These are phyloP conservation scores for Nigrospora oryzae DNA, from an alignment of 2,329 filamentous ascomycete genomes.

Conservation along the genomic window DNA sequence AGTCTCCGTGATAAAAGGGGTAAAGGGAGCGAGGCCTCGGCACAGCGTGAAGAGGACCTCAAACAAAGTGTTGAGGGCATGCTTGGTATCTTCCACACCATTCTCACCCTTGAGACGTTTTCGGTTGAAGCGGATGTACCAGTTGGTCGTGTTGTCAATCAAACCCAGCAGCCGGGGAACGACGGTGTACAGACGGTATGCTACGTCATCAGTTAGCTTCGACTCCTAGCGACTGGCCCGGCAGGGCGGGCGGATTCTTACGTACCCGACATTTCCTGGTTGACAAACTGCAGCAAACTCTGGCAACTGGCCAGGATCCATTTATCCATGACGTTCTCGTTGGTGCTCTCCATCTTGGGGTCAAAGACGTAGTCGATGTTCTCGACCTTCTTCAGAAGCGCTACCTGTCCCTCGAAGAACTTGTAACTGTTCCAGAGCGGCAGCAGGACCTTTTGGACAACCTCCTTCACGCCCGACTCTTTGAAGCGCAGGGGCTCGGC, in stretches of 20 bases:
- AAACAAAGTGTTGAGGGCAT: conserved; percentile 89
- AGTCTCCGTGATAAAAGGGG: conserved; percentile 88
- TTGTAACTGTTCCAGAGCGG: conserved; percentile 96
- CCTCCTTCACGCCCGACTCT: conserved; percentile 86
- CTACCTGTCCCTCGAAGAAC: conserved; percentile 86
- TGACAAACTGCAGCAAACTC: conserved; percentile 83
- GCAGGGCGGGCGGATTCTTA: conserved; percentile 4
- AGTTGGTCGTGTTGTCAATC: conserved; percentile 96
- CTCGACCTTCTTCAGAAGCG: conserved; percentile 78
- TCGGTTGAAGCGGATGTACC: conserved; percentile 67
- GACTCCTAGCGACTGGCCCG: neutral
- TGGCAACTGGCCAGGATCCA: conserved; percentile 94
- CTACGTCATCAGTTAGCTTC: conserved; percentile 23
- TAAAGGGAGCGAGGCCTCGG: conserved; percentile 85
- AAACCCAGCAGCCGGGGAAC: conserved; percentile 74
- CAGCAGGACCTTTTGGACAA: conserved; percentile 82
- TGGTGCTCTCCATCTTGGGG: conserved; percentile 63
- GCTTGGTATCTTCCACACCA: conserved; percentile 75
- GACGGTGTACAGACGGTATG: conserved; percentile 80
- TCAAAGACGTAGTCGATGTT: conserved; percentile 72
- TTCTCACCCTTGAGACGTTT: conserved; percentile 82
- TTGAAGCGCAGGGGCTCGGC: conserved; percentile 89
- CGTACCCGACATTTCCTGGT: conserved; percentile 79
- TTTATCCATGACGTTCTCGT: conserved; percentile 88
- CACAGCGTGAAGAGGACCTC: conserved; percentile 87